Percentiles rank a stretch among this genome's conserved stretches.
phyloP scores from a whole-genome alignment of 176 grass and related monocot genomes.

The Ensete ventricosum region DNA sequence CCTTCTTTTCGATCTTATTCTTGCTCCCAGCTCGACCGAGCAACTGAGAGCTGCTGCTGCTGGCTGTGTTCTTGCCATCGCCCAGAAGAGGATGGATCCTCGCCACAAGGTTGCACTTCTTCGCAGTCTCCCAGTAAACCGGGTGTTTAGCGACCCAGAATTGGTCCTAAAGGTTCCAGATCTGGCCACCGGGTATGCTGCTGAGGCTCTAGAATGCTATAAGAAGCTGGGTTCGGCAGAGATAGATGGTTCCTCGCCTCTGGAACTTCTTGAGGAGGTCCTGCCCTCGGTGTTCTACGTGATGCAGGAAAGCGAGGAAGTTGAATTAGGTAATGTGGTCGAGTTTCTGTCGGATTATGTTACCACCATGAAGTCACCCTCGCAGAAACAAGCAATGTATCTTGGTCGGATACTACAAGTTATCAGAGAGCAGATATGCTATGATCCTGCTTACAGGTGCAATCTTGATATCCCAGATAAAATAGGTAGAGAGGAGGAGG shows the following conservation, averaged over 20 bases:
- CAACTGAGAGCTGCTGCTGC: slow-evolving; percentile 50
- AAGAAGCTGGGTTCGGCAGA: slow-evolving; percentile 49
- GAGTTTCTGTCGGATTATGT: slow-evolving; percentile 90
- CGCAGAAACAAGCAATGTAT: slow-evolving; percentile 63
- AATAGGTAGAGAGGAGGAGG: slow-evolving; percentile 87
- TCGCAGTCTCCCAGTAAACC: slow-evolving; percentile 39
- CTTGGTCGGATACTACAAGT: slow-evolving; percentile 66
- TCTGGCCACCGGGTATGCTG: slow-evolving; percentile 54
- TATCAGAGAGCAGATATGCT: slow-evolving; percentile 59
- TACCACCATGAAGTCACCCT: slow-evolving; percentile 55
- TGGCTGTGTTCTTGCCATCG: slow-evolving; percentile 70
- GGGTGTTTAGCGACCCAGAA: slow-evolving; percentile 40
- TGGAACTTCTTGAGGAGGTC: slow-evolving; percentile 72
- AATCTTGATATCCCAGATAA: slow-evolving; percentile 88
- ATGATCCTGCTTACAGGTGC: slow-evolving; percentile 56
- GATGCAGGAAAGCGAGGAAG: slow-evolving; percentile 54
- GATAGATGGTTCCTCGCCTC: slow-evolving; percentile 38
- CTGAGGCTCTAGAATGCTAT: slow-evolving; percentile 68
- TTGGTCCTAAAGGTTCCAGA: slow-evolving; percentile 50
- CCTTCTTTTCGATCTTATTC: slow-evolving; percentile 71
- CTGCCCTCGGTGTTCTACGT: slow-evolving; percentile 73
- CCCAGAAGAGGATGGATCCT: slow-evolving; percentile 67
- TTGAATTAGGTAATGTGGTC: slow-evolving; percentile 53
- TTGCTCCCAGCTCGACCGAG: slow-evolving; percentile 34
- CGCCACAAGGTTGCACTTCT: slow-evolving; percentile 69